These are phyloP conservation scores for Tillandsia leiboldiana DNA, from an alignment of 176 grass and related monocot species.

Conservation along the genomic window DNA sequence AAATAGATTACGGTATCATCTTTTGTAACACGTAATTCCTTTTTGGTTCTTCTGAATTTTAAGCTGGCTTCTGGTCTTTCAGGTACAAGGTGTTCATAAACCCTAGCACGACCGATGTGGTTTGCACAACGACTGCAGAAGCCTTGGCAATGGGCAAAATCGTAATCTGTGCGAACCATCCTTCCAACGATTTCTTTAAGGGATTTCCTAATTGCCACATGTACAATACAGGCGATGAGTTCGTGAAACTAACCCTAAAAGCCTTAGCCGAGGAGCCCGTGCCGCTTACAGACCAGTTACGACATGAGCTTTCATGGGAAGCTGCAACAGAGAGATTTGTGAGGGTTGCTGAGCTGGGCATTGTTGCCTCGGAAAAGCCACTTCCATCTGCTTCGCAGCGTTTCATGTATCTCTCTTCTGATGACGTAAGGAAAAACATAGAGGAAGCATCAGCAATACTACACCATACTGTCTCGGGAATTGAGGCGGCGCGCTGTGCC, in stretches of 20 bases:
- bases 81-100: slow-evolving; percentile 99
- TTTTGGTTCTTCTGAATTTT: neutral
- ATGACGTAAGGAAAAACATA: slow-evolving; percentile 57
- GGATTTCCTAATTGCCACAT: slow-evolving; percentile 84
- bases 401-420: slow-evolving; percentile 55
- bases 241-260: slow-evolving; percentile 58
- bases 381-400: slow-evolving; percentile 23
- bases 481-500: slow-evolving; percentile 62
- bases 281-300: slow-evolving; percentile 49
- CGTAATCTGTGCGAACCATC: slow-evolving; percentile 79
- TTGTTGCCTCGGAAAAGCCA: slow-evolving; percentile 11
- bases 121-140: slow-evolving; percentile 94
- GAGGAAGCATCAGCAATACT: slow-evolving; percentile 80
- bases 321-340: slow-evolving; percentile 83
- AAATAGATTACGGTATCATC: neutral
- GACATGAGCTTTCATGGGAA: slow-evolving; percentile 86
- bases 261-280: slow-evolving; percentile 46
- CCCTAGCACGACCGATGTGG: slow-evolving; percentile 91
- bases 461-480: slow-evolving; percentile 64
- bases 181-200: slow-evolving; percentile 95
- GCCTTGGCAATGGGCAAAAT: slow-evolving; percentile 94
- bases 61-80: slow-evolving; percentile 4
- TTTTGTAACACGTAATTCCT: neutral
- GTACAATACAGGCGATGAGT: slow-evolving; percentile 60
- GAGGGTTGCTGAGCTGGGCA: slow-evolving; percentile 41